Evolutionary conservation across 2,329 filamentous ascomycete species (phyloP).

Genomic region (Colletotrichum chrysophilum): DNA sequence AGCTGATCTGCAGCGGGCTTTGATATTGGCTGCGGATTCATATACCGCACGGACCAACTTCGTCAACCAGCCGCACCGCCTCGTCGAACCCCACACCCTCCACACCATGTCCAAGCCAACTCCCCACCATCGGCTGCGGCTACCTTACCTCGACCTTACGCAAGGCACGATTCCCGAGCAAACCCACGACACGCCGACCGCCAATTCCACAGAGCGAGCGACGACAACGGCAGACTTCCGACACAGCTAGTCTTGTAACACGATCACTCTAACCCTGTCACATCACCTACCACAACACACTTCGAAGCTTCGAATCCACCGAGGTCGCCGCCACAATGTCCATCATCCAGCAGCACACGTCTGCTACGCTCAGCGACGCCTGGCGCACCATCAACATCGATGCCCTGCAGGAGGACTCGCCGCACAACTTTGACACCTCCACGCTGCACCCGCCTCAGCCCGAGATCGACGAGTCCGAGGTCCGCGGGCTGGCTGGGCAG

Average conservation of each 20-base stretch:
- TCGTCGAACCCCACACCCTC: constrained; percentile 19
- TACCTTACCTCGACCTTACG: constrained; percentile 18
- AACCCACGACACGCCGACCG: neutral
- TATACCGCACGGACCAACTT: neutral
- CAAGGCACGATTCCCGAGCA: neutral
- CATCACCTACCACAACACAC: neutral
- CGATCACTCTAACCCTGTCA: neutral
- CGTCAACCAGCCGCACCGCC: constrained; percentile 12
- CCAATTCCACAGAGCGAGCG: neutral
- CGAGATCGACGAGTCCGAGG: constrained; percentile 77
- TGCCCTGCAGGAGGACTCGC: constrained; percentile 86
- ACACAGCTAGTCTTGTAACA: neutral
- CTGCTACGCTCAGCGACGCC: constrained; percentile 65
- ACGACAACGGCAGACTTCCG: neutral
- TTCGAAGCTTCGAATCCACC: neutral
- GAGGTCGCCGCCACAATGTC: constrained; percentile 52
- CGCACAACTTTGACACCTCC: constrained; percentile 87
- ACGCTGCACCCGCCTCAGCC: constrained; percentile 80
- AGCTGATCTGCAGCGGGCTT: neutral
- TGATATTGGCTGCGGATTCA: neutral
- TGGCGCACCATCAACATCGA: constrained; percentile 96
- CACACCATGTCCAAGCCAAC: constrained; percentile 3
- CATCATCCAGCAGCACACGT: constrained; percentile 70
- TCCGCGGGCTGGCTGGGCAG: constrained; percentile 78
- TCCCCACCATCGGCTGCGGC: constrained; percentile 18